These are phyloP conservation scores for Rhodamnia rubescens DNA, from an alignment of 345 rosid genomes.

Conservation along the genomic window DNA sequence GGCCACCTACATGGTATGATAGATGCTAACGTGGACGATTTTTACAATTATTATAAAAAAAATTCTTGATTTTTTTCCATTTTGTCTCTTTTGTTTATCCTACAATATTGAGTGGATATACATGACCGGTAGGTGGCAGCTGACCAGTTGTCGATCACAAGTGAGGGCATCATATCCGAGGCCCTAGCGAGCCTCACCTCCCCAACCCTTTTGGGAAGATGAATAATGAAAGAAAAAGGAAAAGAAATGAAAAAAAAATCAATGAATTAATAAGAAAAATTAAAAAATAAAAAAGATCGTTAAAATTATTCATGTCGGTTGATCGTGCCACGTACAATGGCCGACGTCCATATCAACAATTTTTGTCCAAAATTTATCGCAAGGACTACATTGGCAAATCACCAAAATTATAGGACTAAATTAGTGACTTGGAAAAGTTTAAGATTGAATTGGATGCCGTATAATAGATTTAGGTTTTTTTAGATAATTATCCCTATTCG, in stretches of 20 bases:
- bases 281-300: rapidly evolving
- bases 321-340: too few relatives aligned
- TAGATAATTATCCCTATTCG: not conserved
- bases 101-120: not conserved
- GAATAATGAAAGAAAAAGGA: not conserved
- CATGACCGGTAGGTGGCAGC: too few relatives aligned
- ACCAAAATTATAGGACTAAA: not conserved
- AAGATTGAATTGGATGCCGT: rapidly evolving
- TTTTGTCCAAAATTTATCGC: too few relatives aligned
- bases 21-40: too few relatives aligned
- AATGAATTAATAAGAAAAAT: not conserved
- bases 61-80: not conserved
- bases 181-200: not conserved
- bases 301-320: not conserved
- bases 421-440: not conserved
- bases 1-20: rapidly evolving
- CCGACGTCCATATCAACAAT: too few relatives aligned
- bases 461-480: rapidly evolving
- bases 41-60: too few relatives aligned
- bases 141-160: not conserved
- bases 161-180: not conserved
- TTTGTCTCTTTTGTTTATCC: not conserved
- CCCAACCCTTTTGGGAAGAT: not conserved
- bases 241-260: too few relatives aligned
- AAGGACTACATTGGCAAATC: not conserved